These are phyloP conservation scores for Rhazya stricta DNA, from an alignment of 257 asterid species.

Conservation along the genomic window DNA sequence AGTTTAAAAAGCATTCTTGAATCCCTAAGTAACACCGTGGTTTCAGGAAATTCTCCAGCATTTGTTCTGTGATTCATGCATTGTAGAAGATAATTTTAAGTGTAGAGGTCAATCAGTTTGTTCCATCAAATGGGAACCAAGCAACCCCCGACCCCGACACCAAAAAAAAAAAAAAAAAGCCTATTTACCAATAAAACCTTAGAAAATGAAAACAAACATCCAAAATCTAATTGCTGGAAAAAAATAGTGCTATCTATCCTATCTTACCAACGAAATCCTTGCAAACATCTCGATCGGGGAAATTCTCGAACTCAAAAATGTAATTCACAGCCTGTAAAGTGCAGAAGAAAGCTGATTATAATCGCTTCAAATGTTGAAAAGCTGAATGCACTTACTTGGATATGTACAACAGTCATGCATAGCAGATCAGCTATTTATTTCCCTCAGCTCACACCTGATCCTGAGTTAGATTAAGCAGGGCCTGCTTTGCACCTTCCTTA, in stretches of 20 bases:
- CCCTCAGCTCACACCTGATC: constrained; percentile 53
- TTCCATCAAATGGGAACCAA: no score
- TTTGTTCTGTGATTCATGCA: neutral
- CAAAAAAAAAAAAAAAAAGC: no score
- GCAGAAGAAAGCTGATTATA: constrained; percentile 18
- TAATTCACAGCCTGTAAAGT: constrained; percentile 60
- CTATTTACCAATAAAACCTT: neutral
- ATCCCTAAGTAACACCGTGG: neutral
- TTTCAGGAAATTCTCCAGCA: neutral
- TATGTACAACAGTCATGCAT: neutral
- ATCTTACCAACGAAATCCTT: constrained; percentile 84
- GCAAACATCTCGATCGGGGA: constrained; percentile 86
- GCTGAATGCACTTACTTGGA: constrained; percentile 2
- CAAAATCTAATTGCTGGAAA: neutral
- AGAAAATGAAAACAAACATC: neutral
- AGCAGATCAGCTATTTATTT: constrained; percentile 1
- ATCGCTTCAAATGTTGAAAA: constrained; percentile 11
- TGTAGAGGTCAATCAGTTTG: no score
- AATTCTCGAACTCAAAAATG: constrained; percentile 73
- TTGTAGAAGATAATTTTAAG: neutral
- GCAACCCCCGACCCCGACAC: no score
- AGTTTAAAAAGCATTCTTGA: neutral
- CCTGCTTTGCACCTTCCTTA: constrained; percentile 74
- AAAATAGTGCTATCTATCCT: constrained; percentile 7
- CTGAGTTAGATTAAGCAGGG: constrained; percentile 66